Evolutionary conservation across 345 rosid genomes (phyloP), one percentile per base, ranked within the genome.

Genomic region (Microthlaspi erraticum): DNA sequence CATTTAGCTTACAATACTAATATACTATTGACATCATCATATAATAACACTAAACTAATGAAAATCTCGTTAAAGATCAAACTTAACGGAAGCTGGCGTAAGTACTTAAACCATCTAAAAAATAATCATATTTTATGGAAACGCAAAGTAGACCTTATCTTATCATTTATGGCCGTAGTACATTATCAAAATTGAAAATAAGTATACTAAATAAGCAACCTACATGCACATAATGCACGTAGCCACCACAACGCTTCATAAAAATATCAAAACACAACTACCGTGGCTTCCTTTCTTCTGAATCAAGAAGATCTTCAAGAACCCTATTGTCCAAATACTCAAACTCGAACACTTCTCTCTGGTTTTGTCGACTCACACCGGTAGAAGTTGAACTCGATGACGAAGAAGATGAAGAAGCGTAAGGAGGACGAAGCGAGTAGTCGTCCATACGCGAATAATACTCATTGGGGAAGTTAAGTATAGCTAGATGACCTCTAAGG

Each of bases 301-400:
- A 53, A 71, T 86, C 89, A 63, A 92, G 96, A 81, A 92, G 90
- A 7, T 92, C 96, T 66, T 92, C 98, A 82, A 92, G 78, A 31
- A 92, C 83, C 72, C 71, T 82, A 14, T 87, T 83, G 68, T 92
- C 97, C 79, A 89, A 72, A 69, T 49, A 92, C 81, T 92, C 98
- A 20, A 92, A 79, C 81, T 89, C 98, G 34, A 92, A 59, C 20
- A 92, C 93, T 77, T 82, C 84, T 65, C 72, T 84, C 56, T 46
- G 76, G 10, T 39, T 75, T 46, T 62, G 74, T 46, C 65, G 53
- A 75, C 59, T 60, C 52, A 14, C 51, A 42, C 69, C 11, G 16
- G 75, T 61, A 33, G 82, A 52, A 16, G 75, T 16, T 2, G 85
- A 55, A 8, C 69, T 60, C 1, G 81, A 63, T 0, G 75, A 66